Percentiles rank a stretch among this genome's conserved stretches.
Evolutionary conservation across 208 protist genomes (phyloP).

Genomic region (Trypanosoma caninum): DNA sequence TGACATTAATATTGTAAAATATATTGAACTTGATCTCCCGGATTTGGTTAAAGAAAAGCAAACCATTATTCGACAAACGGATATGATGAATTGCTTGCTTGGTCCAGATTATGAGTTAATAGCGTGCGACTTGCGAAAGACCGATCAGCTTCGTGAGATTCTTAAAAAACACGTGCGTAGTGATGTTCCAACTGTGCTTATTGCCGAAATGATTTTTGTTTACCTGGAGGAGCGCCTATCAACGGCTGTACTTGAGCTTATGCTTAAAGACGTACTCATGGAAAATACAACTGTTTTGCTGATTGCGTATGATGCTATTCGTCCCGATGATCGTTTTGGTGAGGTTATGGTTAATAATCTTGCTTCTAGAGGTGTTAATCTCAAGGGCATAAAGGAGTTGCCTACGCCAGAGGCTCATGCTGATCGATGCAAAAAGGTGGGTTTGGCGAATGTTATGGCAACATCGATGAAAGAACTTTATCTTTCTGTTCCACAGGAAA

Average conservation of each 20-base stretch:
- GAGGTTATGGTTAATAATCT: constrained; percentile 87
- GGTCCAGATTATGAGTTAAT: constrained; percentile 55
- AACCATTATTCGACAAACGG: constrained; percentile 44
- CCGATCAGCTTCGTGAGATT: constrained; percentile 33
- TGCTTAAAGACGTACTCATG: constrained; percentile 52
- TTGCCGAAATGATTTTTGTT: constrained; percentile 90
- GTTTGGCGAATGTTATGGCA: constrained; percentile 59
- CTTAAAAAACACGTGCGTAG: constrained; percentile 44
- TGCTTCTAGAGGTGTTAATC: constrained; percentile 44
- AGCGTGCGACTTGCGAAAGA: constrained; percentile 57
- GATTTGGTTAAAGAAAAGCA: constrained; percentile 79
- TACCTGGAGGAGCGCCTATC: constrained; percentile 76
- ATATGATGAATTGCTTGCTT: constrained; percentile 29
- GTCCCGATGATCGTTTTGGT: constrained; percentile 86
- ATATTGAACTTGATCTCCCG: constrained; percentile 81
- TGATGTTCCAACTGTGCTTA: constrained; percentile 66
- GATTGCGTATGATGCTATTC: constrained; percentile 85
- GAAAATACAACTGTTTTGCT: constrained; percentile 41
- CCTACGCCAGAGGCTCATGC: constrained; percentile 68
- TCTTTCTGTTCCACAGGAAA: constrained; percentile 63
- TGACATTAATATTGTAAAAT: constrained; percentile 50
- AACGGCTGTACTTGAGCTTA: constrained; percentile 52
- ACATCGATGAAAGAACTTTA: constrained; percentile 80
- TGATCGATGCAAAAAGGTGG: constrained; percentile 59
- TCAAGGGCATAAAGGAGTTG: constrained; percentile 72